A percentile compares a stretch with the other conserved stretches of the same genome.
These are phyloP conservation scores for Boletus coccyginus DNA, from an alignment of 768 basidiomycete genomes.

Conservation along the genomic window DNA sequence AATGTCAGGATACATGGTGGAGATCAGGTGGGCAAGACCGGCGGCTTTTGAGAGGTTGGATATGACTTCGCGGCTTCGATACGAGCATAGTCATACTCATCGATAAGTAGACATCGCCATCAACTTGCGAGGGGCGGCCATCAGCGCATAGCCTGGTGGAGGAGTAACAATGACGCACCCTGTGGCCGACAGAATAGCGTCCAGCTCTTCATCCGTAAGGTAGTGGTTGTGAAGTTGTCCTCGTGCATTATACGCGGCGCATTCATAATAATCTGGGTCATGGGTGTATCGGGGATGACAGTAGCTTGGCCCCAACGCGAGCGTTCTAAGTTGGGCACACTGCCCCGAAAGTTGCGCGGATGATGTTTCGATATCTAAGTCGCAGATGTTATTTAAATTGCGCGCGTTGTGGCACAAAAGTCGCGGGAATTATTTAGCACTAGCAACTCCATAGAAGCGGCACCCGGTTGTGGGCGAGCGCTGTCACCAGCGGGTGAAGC, in stretches of 20 bases:
- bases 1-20: conserved; percentile 99
- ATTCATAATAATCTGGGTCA: conserved; percentile 38
- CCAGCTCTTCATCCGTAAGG: conserved; percentile 93
- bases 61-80: conserved; percentile 98
- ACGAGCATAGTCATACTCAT: conserved; percentile 94
- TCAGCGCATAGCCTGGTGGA: conserved; percentile 89
- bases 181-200: conserved; percentile 77
- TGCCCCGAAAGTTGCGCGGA: too few relatives aligned
- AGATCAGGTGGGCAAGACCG: conserved; percentile 99
- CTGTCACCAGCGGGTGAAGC: too few relatives aligned
- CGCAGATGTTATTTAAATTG: too few relatives aligned
- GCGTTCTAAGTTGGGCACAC: conserved; percentile 38
- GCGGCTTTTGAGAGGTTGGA: conserved; percentile 98
- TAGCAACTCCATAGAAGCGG: too few relatives aligned
- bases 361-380: too few relatives aligned
- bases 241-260: conserved; percentile 80
- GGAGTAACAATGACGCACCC: conserved; percentile 93
- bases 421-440: too few relatives aligned
- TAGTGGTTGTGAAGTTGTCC: conserved; percentile 92
- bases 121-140: conserved; percentile 59
- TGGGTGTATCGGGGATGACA: conserved; percentile 61
- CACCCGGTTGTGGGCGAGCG: too few relatives aligned
- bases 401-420: too few relatives aligned
- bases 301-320: conserved; percentile 99
- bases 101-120: conserved; percentile 80